Percentiles rank a stretch among this genome's conserved stretches.
Conservation (phyloP, 805 yeast genomes). For the Pichia deserticola region DNA sequence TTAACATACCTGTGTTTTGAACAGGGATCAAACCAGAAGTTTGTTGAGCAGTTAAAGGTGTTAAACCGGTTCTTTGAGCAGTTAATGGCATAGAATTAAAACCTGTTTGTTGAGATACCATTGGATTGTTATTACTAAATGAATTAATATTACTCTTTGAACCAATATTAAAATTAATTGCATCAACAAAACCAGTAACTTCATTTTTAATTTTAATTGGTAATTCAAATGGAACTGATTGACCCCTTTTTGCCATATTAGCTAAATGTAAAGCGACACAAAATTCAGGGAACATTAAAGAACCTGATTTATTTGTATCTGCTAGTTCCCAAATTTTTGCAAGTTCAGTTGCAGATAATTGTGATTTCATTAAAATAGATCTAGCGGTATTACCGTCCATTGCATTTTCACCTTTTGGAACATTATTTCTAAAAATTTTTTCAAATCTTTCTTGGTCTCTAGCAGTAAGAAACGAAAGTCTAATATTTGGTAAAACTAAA, state of each 20-base stretch:
- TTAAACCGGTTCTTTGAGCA: slow-evolving; percentile 45
- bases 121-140: slow-evolving; percentile 6
- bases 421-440: slow-evolving; percentile 72
- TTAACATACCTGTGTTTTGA: slow-evolving; percentile 46
- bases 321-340: slow-evolving; percentile 87
- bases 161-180: slow-evolving; percentile 76
- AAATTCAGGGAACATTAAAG: slow-evolving; percentile 86
- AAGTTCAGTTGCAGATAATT: slow-evolving; percentile 62
- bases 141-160: slow-evolving; percentile 2
- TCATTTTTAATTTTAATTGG: slow-evolving; percentile 74
- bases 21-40: slow-evolving; percentile 24
- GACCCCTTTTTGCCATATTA: slow-evolving; percentile 69
- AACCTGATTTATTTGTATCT: slow-evolving; percentile 84
- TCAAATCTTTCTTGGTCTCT: slow-evolving; percentile 85
- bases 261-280: slow-evolving; percentile 87
- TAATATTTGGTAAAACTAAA: slow-evolving; percentile 62
- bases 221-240: slow-evolving; percentile 61
- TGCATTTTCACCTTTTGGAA: slow-evolving; percentile 60
- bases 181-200: slow-evolving; percentile 83
- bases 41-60: slow-evolving; percentile 29
- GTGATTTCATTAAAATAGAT: slow-evolving; percentile 71
- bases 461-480: slow-evolving; percentile 78
- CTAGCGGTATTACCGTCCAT: slow-evolving; percentile 70
- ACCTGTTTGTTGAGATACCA: slow-evolving; percentile 25
- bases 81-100: slow-evolving; percentile 4